A percentile compares a stretch with the other conserved stretches of the same genome.
These are phyloP conservation scores for Aspergillus sclerotioniger DNA, from an alignment of 495 filamentous ascomycete genomes.

Conservation along the genomic window DNA sequence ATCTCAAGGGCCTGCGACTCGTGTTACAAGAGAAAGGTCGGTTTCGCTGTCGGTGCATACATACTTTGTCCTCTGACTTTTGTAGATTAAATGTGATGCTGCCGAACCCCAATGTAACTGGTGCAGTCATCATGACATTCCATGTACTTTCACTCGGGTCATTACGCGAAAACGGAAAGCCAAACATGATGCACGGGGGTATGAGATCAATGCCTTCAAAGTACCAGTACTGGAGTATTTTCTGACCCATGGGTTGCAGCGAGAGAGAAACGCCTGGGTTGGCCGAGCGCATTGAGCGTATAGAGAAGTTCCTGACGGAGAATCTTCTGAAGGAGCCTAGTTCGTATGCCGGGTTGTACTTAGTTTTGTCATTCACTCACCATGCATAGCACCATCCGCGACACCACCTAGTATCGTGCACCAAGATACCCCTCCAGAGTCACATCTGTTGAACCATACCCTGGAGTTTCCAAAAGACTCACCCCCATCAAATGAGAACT, in stretches of 20 bases:
- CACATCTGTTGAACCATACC: neutral
- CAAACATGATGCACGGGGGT: slow-evolving; percentile 21
- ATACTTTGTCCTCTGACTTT: neutral
- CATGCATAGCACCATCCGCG: neutral
- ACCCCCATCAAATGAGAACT: slow-evolving; percentile 11
- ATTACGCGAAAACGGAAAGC: slow-evolving; percentile 36
- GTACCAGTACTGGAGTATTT: neutral
- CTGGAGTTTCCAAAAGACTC: neutral
- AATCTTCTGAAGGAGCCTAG: slow-evolving; percentile 29
- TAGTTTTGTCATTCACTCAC: neutral
- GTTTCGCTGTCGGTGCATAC: neutral
- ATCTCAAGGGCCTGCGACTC: slow-evolving; percentile 49
- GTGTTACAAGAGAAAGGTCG: slow-evolving; percentile 50
- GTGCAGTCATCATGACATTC: slow-evolving; percentile 50
- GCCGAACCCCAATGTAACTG: slow-evolving; percentile 47
- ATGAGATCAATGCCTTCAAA: slow-evolving; percentile 7
- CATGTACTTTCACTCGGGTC: slow-evolving; percentile 47
- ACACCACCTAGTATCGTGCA: neutral
- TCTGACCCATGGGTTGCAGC: neutral
- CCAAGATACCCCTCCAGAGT: neutral
- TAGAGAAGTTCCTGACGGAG: slow-evolving; percentile 38
- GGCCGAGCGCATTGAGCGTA: slow-evolving; percentile 41
- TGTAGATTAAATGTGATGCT: slow-evolving; percentile 54
- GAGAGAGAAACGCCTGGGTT: slow-evolving; percentile 22
- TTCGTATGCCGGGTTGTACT: slow-evolving; percentile 5